Evolutionary conservation across 805 yeast genomes (phyloP), one percentile per base, ranked within the genome.

Genomic region (Saccharomycodes ludwigii): DNA sequence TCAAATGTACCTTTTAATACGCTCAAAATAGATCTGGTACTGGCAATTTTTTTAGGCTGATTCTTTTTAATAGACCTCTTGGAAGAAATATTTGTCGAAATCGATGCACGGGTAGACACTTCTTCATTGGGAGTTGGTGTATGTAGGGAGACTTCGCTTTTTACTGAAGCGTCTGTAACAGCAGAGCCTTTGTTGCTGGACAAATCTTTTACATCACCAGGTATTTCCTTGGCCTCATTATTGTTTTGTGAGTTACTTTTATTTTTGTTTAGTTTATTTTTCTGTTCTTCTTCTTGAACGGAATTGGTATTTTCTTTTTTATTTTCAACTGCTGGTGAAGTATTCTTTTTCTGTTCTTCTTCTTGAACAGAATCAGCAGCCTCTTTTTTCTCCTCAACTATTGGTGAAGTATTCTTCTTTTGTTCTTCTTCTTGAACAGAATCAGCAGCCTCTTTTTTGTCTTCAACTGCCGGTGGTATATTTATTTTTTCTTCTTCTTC

Each of bases 1-100:
- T 74, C 73, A 40, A 81, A 65, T 3, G 84, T 71, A 33, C 65
- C 65, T 40, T 66, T 70, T 42, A 79, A 65, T 34, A 73, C 63
- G 9, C 48, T 31, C 12, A 49, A 37, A 14, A 60, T 57, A 0
- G 63, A 48, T 15, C 47, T 46, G 15, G 51, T 48, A 32, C 52
- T 52, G 9, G 43, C 37, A 16, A 40, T 32, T 7, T 36, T 39
- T 8, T 14, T 15, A 14, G 21, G 21, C 8, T 27, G 30, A n/a
- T 16, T 17, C 7, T 21, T 12, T 20, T 4, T 47, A n/a, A n/a
- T n/a, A n/a, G n/a, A n/a, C n/a, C n/a, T n/a, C n/a, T n/a, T n/a
- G n/a, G n/a, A n/a, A n/a, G n/a, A n/a, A n/a, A n/a, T n/a, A n/a
- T n/a, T n/a, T n/a, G n/a, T n/a, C n/a, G n/a, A n/a, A n/a, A n/a